These are phyloP conservation scores for Loxodes magnus DNA, from an alignment of 73 alveolate genomes.

Conservation along the genomic window DNA sequence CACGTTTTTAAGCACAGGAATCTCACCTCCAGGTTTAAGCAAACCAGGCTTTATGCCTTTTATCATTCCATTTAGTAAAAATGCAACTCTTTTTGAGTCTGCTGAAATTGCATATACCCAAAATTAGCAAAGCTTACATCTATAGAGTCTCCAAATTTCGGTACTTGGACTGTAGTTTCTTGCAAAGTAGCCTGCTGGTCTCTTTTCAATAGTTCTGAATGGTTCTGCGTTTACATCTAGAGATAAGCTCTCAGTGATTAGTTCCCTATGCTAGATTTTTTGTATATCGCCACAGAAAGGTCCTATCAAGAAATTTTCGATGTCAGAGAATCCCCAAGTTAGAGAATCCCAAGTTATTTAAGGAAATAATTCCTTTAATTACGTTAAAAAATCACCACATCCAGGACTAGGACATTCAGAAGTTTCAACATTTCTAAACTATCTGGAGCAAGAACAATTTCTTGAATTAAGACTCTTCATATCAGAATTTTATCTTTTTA, in stretches of 20 bases:
- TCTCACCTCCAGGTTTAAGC: too few species aligned
- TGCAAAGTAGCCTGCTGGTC: too few species aligned
- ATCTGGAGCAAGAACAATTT: constrained; percentile 47
- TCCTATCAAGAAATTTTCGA: constrained; percentile 57
- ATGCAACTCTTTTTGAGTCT: constrained; percentile 3
- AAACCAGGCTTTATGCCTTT: constrained; percentile 12
- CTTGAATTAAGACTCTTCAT: constrained; percentile 30
- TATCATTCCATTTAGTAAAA: background rate
- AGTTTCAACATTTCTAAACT: constrained; percentile 50
- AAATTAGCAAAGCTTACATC: constrained; percentile 63
- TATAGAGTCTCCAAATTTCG: constrained; percentile 48
- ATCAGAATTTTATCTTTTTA: constrained; percentile 49
- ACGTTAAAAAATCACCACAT: constrained; percentile 52
- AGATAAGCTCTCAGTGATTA: constrained; percentile 14
- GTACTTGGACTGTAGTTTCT: constrained; percentile 3
- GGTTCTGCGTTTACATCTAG: constrained; percentile 26
- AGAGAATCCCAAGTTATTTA: constrained; percentile 37
- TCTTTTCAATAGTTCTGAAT: constrained; percentile 33
- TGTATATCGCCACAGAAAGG: constrained; percentile 45
- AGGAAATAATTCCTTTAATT: constrained; percentile 34
- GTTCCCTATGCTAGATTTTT: constrained; percentile 33
- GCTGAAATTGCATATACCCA: constrained; percentile 11
- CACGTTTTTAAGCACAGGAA: too few species aligned
- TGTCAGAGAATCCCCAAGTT: constrained; percentile 59
- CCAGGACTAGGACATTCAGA: constrained; percentile 73